Evolutionary conservation across 2,329 filamentous ascomycete genomes (phyloP).

Genomic region (Cephalotrichum gorgonifer): DNA sequence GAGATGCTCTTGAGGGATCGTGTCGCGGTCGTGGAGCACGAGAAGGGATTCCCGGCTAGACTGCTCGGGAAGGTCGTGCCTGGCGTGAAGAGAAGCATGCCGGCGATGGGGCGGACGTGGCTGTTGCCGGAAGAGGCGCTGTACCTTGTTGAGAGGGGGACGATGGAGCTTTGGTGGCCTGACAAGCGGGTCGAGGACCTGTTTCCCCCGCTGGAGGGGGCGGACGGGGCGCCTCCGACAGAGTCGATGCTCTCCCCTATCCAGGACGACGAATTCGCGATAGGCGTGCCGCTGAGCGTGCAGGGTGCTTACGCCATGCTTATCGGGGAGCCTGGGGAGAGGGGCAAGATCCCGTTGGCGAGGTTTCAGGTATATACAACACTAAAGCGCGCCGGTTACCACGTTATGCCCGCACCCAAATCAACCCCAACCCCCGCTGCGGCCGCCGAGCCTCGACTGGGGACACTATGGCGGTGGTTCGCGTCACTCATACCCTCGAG

Average conservation of each 20-base stretch:
- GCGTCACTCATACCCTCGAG: slow-evolving; percentile 31
- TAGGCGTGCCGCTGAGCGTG: slow-evolving; percentile 74
- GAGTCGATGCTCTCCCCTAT: slow-evolving; percentile 12
- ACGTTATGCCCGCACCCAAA: slow-evolving; percentile 54
- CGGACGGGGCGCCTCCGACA: slow-evolving; percentile 13
- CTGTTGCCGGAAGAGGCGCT: slow-evolving; percentile 85
- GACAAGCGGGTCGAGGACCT: slow-evolving; percentile 37
- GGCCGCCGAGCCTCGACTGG: slow-evolving; percentile 5
- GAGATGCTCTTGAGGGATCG: slow-evolving; percentile 29
- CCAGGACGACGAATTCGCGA: slow-evolving; percentile 36
- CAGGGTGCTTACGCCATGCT: slow-evolving; percentile 84
- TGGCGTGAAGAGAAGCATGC: slow-evolving; percentile 38
- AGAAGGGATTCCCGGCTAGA: slow-evolving; percentile 62
- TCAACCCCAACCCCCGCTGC: neutral
- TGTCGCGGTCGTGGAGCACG: slow-evolving; percentile 59
- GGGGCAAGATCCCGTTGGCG: slow-evolving; percentile 56
- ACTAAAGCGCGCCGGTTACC: slow-evolving; percentile 73
- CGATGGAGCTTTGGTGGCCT: slow-evolving; percentile 80
- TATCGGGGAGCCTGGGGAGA: slow-evolving; percentile 57
- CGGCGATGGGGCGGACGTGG: slow-evolving; percentile 60
- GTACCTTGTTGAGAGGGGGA: slow-evolving; percentile 80
- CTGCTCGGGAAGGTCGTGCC: slow-evolving; percentile 61
- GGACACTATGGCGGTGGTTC: slow-evolving; percentile 42
- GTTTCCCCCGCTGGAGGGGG: slow-evolving; percentile 20
- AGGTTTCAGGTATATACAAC: slow-evolving; percentile 83